These are phyloP conservation scores for Tuber aestivum DNA, from an alignment of 495 filamentous ascomycete species.

Conservation along the genomic window DNA sequence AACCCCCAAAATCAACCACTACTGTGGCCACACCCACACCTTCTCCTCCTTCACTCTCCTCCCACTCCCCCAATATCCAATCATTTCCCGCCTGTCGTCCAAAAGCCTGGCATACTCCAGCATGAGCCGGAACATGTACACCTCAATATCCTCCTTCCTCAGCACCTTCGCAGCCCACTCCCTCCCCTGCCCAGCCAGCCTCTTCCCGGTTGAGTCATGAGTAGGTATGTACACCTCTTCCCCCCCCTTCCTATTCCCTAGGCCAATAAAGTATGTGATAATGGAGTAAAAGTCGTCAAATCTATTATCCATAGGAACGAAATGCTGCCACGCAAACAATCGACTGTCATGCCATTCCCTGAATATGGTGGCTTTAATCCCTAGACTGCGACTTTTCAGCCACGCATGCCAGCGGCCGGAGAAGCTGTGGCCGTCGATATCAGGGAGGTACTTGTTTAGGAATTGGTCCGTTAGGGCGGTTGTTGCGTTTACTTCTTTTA, in stretches of 20 bases:
- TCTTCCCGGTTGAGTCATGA: conserved; percentile 56
- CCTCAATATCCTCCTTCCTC: conserved; percentile 63
- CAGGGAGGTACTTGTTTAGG: conserved; percentile 56
- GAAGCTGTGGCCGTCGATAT: conserved; percentile 70
- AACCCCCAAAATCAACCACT: background rate
- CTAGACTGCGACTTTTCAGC: conserved; percentile 57
- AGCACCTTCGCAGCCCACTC: conserved; percentile 66
- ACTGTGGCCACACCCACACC: background rate
- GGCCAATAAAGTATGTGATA: conserved; percentile 71
- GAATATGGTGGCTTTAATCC: conserved; percentile 68
- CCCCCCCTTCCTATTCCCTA: conserved; percentile 9
- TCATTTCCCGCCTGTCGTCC: conserved; percentile 59
- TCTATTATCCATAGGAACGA: conserved; percentile 78
- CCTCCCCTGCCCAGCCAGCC: conserved; percentile 58
- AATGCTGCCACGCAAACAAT: conserved; percentile 66
- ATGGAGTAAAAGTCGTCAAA: conserved; percentile 70
- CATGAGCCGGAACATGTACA: conserved; percentile 62
- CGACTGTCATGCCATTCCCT: conserved; percentile 69
- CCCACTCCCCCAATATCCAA: conserved; percentile 54
- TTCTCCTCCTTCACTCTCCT: conserved; percentile 23
- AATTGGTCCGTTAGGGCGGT: conserved; percentile 51
- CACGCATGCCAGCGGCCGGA: conserved; percentile 66
- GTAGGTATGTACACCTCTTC: conserved; percentile 11
- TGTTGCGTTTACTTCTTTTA: conserved; percentile 18
- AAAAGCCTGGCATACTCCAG: conserved; percentile 65